Conservation (phyloP, 352 stramenopile genomes). For the Globisporangium heterothallicum region DNA sequence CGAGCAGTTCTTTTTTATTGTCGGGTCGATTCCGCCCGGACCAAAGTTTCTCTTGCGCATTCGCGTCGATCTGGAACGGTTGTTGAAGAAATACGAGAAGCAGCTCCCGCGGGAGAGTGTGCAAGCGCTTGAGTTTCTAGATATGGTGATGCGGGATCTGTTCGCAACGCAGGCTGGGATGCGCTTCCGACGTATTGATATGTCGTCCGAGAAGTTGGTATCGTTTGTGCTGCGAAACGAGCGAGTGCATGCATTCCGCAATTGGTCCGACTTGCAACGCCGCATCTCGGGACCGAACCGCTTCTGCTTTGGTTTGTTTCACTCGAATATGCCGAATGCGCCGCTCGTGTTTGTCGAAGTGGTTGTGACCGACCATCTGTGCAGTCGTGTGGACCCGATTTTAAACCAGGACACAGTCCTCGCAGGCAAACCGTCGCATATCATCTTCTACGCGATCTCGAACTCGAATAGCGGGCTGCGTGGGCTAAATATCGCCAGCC, state of each 20-base stretch:
- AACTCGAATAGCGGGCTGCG: conserved; percentile 76
- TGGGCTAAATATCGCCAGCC: conserved; percentile 75
- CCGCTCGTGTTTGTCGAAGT: conserved; percentile 79
- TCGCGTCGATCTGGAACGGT: conserved; percentile 49
- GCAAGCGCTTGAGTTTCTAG: conserved; percentile 67
- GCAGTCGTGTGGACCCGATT: conserved; percentile 54
- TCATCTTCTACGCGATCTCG: conserved; percentile 85
- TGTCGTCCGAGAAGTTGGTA: conserved; percentile 61
- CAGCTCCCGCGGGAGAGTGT: conserved; percentile 42
- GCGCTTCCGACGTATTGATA: conserved; percentile 73
- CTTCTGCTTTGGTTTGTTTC: conserved; percentile 81
- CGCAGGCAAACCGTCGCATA: conserved; percentile 49
- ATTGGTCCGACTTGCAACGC: conserved; percentile 59
- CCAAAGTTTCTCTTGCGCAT: conserved; percentile 72
- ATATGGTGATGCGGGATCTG: conserved; percentile 78
- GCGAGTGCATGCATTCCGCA: conserved; percentile 65
- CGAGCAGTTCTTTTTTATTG: conserved; percentile 76
- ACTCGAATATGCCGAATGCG: conserved; percentile 64
- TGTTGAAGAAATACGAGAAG: conserved; percentile 47
- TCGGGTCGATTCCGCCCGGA: conserved; percentile 62
- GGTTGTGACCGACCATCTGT: conserved; percentile 64
- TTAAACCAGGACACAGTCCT: conserved; percentile 43
- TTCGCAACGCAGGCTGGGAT: conserved; percentile 81
- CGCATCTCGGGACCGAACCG: conserved; percentile 59
- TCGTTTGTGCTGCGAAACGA: conserved; percentile 74